Evolutionary conservation across 371 early-diverging fungal genomes (phyloP), one percentile per base, ranked within the genome.

Genomic region (Rhizopus arrhizus): DNA sequence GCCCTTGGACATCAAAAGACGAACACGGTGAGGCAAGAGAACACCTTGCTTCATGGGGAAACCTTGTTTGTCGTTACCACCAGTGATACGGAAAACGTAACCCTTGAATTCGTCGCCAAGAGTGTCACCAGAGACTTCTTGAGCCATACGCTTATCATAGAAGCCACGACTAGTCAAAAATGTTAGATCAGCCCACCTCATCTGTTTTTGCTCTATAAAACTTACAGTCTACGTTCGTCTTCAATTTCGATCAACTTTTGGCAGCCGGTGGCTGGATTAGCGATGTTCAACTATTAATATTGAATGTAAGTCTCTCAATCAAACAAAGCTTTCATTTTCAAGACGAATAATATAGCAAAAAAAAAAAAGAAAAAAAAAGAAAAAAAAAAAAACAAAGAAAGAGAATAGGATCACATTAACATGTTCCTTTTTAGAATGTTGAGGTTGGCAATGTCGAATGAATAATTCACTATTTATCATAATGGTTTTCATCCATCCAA

Each of bases 21-120:
- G 92, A 65, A 96, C 94, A 91, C 99, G 95, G 77, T 90, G 85
- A 61, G 89, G 88, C 58, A 91, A 83, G 63, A 96, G 86, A 63
- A 99, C 92, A 88, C 97, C 97, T 83, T 95, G 95, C 91, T 96
- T 97, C 93, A 92, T 92, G 75, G 93, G 93, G 90, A 92, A 92
- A 82, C 99, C 99, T 89, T 99, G 98, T 88, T 96, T 96, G 89
- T 99, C 99, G 88, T 98, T 95, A 73, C 99, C 99, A 75, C 99
- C 99, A 64, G 96, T 93, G 78, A 99, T 96, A 78, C 95, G 92
- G 88, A 99, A 93, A 69, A 97, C 90, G 87, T 95, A 97, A 65
- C 99, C 99, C 86, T 94, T 95, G 94, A 95, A 99, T 85, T 99
- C 99, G 66, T 95, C 95, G 67, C 97, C 95, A 72, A 99, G 86